Conservation (phyloP, 371 early-diverging fungal genomes). For the Haplosporangium sp. region DNA sequence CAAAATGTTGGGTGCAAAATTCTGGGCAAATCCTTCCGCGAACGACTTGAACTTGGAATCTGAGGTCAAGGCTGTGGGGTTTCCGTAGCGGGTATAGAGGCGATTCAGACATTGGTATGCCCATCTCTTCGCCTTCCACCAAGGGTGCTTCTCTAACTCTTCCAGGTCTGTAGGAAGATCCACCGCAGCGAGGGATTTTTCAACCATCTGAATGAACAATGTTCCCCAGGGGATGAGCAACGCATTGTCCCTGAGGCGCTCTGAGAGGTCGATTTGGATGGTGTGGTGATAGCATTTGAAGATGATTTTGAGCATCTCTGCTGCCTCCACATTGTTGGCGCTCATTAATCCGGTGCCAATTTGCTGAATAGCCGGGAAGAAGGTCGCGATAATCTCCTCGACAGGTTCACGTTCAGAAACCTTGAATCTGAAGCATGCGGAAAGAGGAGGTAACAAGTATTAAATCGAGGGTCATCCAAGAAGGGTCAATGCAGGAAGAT, state of each 20-base stretch:
- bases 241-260: conserved; percentile 71
- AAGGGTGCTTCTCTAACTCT: conserved; percentile 81
- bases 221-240: conserved; percentile 89
- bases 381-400: conserved; percentile 72
- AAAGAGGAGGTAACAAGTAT: neutral
- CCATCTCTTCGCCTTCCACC: conserved; percentile 96
- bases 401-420: conserved; percentile 70
- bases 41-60: conserved; percentile 74
- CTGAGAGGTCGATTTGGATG: conserved; percentile 77
- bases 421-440: conserved; percentile 17
- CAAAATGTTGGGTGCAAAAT: conserved; percentile 90
- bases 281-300: conserved; percentile 82
- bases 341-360: conserved; percentile 72
- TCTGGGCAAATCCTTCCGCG: conserved; percentile 79
- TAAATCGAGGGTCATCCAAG: neutral
- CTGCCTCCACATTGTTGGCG: conserved; percentile 78
- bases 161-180: conserved; percentile 68
- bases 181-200: conserved; percentile 68
- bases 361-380: conserved; percentile 78
- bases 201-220: conserved; percentile 81
- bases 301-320: conserved; percentile 81
- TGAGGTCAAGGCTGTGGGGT: conserved; percentile 71
- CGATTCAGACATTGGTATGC: conserved; percentile 86
- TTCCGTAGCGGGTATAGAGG: conserved; percentile 83
- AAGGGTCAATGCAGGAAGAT: neutral